Evolutionary conservation across 306 rosid genomes (phyloP).

Genomic region (Amphicarpaea edgeworthii): DNA sequence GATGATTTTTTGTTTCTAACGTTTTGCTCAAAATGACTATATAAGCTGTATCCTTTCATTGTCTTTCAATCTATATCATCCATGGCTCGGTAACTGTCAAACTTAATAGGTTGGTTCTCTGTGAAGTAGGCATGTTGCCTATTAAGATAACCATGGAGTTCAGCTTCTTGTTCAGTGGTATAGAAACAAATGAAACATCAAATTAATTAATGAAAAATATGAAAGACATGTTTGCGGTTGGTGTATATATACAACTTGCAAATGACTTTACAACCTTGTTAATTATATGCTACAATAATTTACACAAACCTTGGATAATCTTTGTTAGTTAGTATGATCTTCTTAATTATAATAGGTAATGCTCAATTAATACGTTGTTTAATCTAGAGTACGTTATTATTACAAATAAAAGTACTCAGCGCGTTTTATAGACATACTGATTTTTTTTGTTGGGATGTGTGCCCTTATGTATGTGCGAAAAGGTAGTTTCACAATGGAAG

Average conservation of each 20-base stretch:
- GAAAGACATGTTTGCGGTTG: not conserved
- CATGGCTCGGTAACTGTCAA: conserved; percentile 38
- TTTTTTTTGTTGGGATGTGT: conserved; percentile 53
- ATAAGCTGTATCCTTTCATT: conserved; percentile 22
- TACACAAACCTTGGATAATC: not conserved
- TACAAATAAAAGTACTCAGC: not conserved
- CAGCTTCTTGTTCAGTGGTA: conserved; percentile 33
- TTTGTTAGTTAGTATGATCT: not conserved
- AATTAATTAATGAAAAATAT: not conserved
- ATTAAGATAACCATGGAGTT: conserved; percentile 44
- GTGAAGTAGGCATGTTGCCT: conserved; percentile 48
- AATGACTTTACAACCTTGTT: not conserved
- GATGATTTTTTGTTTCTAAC: conserved; percentile 42
- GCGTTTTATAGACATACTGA: conserved; percentile 52
- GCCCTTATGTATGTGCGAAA: conserved; percentile 3
- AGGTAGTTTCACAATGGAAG: conserved; percentile 40
- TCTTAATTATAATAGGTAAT: not conserved
- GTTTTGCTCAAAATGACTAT: conserved; percentile 20
- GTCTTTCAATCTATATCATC: conserved; percentile 28
- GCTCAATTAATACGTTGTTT: not conserved
- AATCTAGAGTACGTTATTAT: not conserved
- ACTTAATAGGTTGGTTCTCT: conserved; percentile 36
- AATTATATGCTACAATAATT: not conserved
- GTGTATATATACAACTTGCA: not conserved
- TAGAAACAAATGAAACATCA: conserved; percentile 22